Conservation (phyloP, 1,284 basidiomycete species). For the Fomitiporia mediterranea region DNA sequence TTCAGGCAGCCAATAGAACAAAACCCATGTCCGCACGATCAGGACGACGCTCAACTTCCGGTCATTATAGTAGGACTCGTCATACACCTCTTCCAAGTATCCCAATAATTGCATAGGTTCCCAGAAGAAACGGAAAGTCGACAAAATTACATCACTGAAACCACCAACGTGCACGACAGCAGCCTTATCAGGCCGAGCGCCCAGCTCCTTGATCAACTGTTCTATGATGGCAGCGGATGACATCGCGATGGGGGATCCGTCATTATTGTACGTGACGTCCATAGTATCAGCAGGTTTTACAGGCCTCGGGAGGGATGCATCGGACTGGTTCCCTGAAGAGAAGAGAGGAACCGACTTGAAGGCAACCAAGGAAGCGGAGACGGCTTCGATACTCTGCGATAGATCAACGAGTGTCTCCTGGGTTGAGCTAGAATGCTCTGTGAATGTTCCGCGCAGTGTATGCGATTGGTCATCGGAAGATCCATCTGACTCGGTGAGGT, state of each 20-base stretch:
- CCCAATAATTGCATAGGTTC: constrained; percentile 3
- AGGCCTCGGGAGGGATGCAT: neutral
- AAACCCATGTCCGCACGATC: constrained; percentile 3
- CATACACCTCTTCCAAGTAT: constrained; percentile 1
- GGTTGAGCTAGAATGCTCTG: neutral
- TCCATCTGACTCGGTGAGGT: neutral
- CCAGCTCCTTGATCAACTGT: neutral
- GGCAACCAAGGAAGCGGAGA: constrained; percentile 1
- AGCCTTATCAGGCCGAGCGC: neutral
- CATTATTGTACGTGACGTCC: constrained; percentile 5
- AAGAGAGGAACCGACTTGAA: neutral
- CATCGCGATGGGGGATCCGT: constrained; percentile 8
- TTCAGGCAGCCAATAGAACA: constrained; percentile 3
- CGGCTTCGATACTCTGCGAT: constrained; percentile 5
- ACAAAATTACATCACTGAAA: constrained; percentile 11
- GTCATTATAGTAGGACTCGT: neutral
- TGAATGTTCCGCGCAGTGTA: neutral
- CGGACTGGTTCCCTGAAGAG: neutral
- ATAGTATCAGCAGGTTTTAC: neutral
- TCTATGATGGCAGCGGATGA: constrained; percentile 8
- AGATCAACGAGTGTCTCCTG: constrained; percentile 5
- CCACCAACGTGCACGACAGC: neutral
- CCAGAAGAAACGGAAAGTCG: constrained; percentile 11
- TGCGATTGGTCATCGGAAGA: neutral
- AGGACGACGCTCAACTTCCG: constrained; percentile 8